Conservation (phyloP, 2,329 filamentous ascomycete genomes). For the Diaporthe vexans region DNA sequence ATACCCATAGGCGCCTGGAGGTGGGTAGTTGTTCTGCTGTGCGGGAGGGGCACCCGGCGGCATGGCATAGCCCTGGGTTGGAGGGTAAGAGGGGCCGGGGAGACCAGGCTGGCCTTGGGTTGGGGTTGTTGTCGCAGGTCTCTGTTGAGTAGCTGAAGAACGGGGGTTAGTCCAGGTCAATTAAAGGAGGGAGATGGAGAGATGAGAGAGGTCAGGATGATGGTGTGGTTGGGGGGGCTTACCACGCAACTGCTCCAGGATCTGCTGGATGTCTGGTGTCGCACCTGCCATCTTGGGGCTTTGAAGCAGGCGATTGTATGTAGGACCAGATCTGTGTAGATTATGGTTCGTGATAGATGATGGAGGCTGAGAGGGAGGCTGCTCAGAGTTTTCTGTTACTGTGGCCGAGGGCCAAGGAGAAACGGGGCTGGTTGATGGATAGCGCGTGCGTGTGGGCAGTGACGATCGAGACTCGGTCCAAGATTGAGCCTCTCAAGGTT, state of each 20-base stretch:
- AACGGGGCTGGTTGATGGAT: slow-evolving; percentile 1
- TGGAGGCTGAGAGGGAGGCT: neutral
- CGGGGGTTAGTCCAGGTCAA: neutral
- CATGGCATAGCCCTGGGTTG: slow-evolving; percentile 38
- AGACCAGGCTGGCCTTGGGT: slow-evolving; percentile 41
- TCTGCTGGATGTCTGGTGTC: slow-evolving; percentile 39
- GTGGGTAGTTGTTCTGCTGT: slow-evolving; percentile 35
- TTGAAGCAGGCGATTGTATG: neutral
- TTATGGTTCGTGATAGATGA: neutral
- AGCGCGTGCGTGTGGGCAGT: slow-evolving; percentile 4
- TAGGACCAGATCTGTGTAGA: slow-evolving; percentile 1
- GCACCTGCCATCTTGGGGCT: slow-evolving; percentile 40
- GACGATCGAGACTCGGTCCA: slow-evolving; percentile 2
- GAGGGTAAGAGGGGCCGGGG: slow-evolving; percentile 39
- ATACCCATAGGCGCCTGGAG: slow-evolving; percentile 46
- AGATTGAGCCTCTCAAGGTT: slow-evolving; percentile 1
- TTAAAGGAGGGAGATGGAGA: neutral
- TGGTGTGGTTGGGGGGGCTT: slow-evolving; percentile 1
- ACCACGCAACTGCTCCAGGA: slow-evolving; percentile 43
- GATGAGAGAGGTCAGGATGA: neutral
- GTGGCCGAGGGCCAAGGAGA: slow-evolving; percentile 17
- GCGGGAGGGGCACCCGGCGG: slow-evolving; percentile 27
- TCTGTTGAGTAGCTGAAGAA: slow-evolving; percentile 38
- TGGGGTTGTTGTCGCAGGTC: slow-evolving; percentile 38
- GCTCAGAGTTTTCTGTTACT: slow-evolving; percentile 18